Percentiles rank a stretch among this genome's conserved stretches.
Conservation (phyloP, 2,329 filamentous ascomycete species). For the Cercospora sp. region DNA sequence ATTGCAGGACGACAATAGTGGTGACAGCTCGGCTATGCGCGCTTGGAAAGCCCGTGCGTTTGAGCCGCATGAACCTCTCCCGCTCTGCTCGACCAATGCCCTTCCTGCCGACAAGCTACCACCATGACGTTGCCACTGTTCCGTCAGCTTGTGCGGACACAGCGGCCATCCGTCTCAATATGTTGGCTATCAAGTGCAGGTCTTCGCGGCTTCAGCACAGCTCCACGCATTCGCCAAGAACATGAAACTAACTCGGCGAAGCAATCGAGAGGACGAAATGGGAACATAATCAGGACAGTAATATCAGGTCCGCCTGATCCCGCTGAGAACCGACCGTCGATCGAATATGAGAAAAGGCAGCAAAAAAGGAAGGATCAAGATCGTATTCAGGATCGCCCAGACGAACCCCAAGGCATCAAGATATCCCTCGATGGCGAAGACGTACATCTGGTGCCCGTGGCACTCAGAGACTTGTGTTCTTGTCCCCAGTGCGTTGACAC, state of each 20-base stretch:
- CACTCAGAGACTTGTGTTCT: slow-evolving; percentile 59
- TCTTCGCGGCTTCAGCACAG: not conserved
- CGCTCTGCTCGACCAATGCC: slow-evolving; percentile 1
- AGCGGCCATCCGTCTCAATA: not conserved
- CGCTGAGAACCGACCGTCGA: not conserved
- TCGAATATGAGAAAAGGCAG: not conserved
- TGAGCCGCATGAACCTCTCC: not conserved
- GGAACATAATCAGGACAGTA: not conserved
- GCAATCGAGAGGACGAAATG: not conserved
- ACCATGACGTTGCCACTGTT: slow-evolving; percentile 7
- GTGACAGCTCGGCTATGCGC: slow-evolving; percentile 1
- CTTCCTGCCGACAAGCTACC: not conserved
- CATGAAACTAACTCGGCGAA: not conserved
- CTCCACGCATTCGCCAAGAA: not conserved
- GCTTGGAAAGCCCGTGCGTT: not conserved
- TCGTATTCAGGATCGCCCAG: not conserved
- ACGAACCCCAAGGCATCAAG: not conserved
- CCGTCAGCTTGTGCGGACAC: slow-evolving; percentile 5
- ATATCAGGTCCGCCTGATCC: not conserved
- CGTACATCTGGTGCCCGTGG: slow-evolving; percentile 30
- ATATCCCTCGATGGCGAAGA: slow-evolving; percentile 4
- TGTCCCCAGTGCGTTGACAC: slow-evolving; percentile 60
- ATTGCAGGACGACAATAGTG: not conserved
- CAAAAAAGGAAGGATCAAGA: not conserved
- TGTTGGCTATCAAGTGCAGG: not conserved